phyloP scores from a whole-genome alignment of 441 rosid species.

The Gossypium gossypioides region DNA sequence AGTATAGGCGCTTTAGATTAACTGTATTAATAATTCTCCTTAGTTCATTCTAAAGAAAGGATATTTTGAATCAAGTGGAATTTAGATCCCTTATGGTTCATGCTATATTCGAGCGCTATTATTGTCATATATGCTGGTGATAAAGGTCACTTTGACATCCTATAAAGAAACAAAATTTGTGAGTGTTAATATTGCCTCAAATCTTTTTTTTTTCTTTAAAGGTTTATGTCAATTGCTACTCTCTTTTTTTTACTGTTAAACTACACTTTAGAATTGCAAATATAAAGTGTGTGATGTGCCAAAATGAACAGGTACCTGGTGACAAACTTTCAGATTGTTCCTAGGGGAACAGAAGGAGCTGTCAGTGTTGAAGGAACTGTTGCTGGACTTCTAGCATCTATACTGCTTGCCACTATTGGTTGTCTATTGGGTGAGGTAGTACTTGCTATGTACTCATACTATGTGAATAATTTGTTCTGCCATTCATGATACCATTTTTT shows the following conservation, averaged over 20 bases:
- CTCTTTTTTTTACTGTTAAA: neutral
- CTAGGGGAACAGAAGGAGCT: conserved; percentile 95
- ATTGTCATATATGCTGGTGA: neutral
- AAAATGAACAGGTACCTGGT: conserved; percentile 52
- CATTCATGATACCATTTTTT: neutral
- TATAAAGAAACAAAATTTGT: neutral
- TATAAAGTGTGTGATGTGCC: neutral
- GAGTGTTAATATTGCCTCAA: neutral
- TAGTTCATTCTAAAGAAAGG: neutral
- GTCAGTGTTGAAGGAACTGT: conserved; percentile 85
- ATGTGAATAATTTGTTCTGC: neutral
- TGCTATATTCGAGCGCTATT: neutral
- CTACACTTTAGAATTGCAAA: neutral
- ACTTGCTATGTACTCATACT: conserved; percentile 1
- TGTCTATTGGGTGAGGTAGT: conserved; percentile 63
- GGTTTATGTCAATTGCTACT: neutral
- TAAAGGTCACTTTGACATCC: neutral
- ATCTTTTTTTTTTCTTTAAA: neutral
- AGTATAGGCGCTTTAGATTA: neutral
- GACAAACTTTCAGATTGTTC: conserved; percentile 74
- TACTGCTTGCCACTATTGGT: conserved; percentile 57
- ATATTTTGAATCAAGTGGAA: neutral
- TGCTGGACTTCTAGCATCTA: conserved; percentile 74
- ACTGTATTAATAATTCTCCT: neutral
- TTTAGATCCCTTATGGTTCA: neutral